A percentile compares a stretch with the other conserved stretches of the same genome.
These are phyloP conservation scores for Phialocephala sp. DNA, from an alignment of 2,329 filamentous ascomycete species.

Conservation along the genomic window DNA sequence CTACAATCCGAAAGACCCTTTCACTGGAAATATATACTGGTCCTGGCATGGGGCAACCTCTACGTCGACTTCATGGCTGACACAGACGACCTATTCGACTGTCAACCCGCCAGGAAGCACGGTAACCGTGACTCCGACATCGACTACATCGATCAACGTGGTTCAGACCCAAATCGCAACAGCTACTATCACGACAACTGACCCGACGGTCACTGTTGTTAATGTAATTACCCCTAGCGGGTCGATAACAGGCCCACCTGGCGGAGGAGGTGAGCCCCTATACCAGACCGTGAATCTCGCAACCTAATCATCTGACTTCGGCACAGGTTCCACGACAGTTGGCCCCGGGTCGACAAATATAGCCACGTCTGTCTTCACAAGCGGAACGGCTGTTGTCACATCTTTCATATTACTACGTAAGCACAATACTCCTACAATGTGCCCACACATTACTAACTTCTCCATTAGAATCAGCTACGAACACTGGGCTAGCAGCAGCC, in stretches of 20 bases:
- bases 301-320: background rate
- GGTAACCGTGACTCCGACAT: slow-evolving; percentile 1
- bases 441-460: background rate
- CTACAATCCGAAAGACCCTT: slow-evolving; percentile 3
- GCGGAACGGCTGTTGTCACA: background rate
- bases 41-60: background rate
- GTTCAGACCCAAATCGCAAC: slow-evolving; percentile 2
- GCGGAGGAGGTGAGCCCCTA: background rate
- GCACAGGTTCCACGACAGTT: background rate
- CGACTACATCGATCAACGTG: background rate
- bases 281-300: background rate
- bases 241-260: background rate
- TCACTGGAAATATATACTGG: slow-evolving; percentile 5
- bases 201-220: slow-evolving; percentile 3
- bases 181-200: background rate
- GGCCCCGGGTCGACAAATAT: background rate
- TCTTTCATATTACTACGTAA: background rate
- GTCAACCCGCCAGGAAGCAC: background rate
- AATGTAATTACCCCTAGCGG: background rate
- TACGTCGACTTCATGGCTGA: background rate
- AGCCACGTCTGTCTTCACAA: background rate
- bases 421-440: background rate
- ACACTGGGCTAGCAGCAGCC: background rate
- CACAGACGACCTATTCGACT: background rate
- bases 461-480: background rate